Evolutionary conservation across 371 early-diverging fungal genomes (phyloP).

Genomic region (Parasitella parasitica): DNA sequence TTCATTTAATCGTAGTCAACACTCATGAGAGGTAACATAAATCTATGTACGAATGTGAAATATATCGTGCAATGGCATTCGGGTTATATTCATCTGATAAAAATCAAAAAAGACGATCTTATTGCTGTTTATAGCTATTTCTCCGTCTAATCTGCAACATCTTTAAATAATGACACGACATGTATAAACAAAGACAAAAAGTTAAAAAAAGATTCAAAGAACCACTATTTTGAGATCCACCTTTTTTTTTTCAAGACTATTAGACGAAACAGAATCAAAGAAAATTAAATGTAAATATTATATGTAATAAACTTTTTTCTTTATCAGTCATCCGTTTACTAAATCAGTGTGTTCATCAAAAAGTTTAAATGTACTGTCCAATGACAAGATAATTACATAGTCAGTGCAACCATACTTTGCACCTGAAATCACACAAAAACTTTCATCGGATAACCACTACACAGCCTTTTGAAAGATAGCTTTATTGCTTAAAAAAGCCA

Average conservation of each 20-base stretch:
- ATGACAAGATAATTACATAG: background rate
- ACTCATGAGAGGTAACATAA: too few species aligned
- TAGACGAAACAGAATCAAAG: background rate
- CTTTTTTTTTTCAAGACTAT: too few species aligned
- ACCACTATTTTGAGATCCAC: too few species aligned
- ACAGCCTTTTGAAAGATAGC: background rate
- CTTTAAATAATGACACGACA: too few species aligned
- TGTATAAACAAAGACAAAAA: too few species aligned
- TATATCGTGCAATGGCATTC: too few species aligned
- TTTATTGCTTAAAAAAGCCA: background rate
- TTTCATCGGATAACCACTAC: background rate
- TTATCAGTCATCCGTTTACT: slow-evolving; percentile 5
- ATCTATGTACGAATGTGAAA: too few species aligned
- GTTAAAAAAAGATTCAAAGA: too few species aligned
- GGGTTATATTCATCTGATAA: background rate
- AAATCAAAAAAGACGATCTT: background rate
- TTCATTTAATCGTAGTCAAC: too few species aligned
- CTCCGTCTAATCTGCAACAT: too few species aligned
- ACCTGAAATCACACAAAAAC: slow-evolving; percentile 14
- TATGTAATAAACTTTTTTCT: slow-evolving; percentile 4
- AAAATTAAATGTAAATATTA: background rate
- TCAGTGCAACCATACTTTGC: slow-evolving; percentile 1
- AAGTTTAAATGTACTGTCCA: background rate
- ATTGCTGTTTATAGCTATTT: background rate
- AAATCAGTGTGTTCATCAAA: background rate